phyloP scores from a whole-genome alignment of 2,329 filamentous ascomycete genomes.

The Blumeria graminis region DNA sequence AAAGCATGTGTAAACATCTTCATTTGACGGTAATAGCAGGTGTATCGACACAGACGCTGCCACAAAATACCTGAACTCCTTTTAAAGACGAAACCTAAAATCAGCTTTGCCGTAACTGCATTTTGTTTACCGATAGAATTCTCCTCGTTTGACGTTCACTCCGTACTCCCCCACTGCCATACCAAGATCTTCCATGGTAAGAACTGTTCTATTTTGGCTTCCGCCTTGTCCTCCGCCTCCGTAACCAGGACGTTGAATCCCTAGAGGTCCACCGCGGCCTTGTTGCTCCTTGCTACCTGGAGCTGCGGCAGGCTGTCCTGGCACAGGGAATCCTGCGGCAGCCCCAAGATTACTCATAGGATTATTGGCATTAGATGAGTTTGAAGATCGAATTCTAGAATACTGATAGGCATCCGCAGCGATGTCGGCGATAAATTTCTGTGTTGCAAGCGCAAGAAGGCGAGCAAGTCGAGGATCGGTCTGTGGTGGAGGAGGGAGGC shows the following conservation, averaged over 20 bases:
- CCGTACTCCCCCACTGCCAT: conserved; percentile 98
- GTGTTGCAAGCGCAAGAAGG: conserved; percentile 85
- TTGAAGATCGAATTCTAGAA: conserved; percentile 80
- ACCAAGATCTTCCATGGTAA: conserved; percentile 96
- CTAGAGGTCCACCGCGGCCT: conserved; percentile 25
- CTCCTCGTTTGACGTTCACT: conserved; percentile 88
- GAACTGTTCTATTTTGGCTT: conserved; percentile 70
- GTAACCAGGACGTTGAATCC: conserved; percentile 45
- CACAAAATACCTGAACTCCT: too few species aligned
- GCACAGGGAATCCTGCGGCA: conserved; percentile 41
- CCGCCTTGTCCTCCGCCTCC: conserved; percentile 77
- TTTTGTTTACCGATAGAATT: conserved; percentile 57
- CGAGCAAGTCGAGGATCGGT: conserved; percentile 78
- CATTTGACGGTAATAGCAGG: too few species aligned
- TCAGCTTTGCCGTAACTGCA: too few species aligned
- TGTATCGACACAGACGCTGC: too few species aligned
- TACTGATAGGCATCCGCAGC: conserved; percentile 97
- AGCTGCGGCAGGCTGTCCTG: conserved; percentile 34
- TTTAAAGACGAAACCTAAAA: too few species aligned
- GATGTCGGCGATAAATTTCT: conserved; percentile 96
- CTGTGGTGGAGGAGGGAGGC: conserved; percentile 75
- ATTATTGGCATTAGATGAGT: conserved; percentile 44
- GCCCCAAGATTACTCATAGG: conserved; percentile 71
- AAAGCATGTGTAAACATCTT: too few species aligned
- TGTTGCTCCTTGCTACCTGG: conserved; percentile 29